A percentile compares a stretch with the other conserved stretches of the same genome.
Evolutionary conservation across 2,329 filamentous ascomycete species (phyloP).

Genomic region (Fusarium dlaminii): DNA sequence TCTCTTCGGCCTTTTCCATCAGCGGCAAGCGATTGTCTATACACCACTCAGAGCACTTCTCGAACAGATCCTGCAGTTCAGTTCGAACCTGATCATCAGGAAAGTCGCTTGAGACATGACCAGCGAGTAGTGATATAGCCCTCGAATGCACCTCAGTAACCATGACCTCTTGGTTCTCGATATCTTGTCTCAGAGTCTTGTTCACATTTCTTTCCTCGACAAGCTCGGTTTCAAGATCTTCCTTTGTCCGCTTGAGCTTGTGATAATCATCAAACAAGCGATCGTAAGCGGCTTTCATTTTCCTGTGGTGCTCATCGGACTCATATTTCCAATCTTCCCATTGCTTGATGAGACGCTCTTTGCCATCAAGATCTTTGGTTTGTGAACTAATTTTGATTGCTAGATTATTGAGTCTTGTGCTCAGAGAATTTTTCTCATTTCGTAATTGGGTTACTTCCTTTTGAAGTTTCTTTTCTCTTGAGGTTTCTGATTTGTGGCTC

Average conservation of each 20-base stretch:
- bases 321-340: background rate
- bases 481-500: background rate
- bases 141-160: background rate
- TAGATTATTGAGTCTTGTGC: background rate
- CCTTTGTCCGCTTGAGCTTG: background rate
- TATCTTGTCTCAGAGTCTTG: background rate
- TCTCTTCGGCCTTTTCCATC: background rate
- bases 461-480: background rate
- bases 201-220: background rate
- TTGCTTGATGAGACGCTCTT: background rate
- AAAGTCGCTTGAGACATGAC: background rate
- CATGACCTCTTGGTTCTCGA: background rate
- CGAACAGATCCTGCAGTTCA: background rate
- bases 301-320: background rate
- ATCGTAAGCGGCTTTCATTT: background rate
- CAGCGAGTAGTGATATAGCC: background rate
- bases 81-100: background rate
- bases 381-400: too few relatives aligned
- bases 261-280: background rate
- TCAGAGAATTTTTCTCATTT: background rate
- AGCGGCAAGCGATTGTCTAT: background rate
- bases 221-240: background rate
- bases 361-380: background rate
- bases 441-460: background rate
- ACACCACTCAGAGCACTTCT: background rate